A percentile compares a stretch with the other conserved stretches of the same genome.
phyloP scores from a whole-genome alignment of 257 asterid species.

The Solanum clarkiae region DNA sequence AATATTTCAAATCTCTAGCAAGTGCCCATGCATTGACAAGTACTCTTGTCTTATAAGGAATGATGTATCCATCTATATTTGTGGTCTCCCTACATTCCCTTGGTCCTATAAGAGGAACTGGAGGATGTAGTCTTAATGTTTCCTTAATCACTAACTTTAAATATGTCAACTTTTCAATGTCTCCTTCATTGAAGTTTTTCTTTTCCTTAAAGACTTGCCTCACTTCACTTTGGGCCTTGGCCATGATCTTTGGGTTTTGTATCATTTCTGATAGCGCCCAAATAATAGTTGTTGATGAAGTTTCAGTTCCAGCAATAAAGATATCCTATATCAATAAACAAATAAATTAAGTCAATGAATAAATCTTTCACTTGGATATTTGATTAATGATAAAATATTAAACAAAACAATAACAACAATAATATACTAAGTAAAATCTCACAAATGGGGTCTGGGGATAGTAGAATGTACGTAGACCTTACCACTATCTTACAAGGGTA shows the following conservation, averaged over 20 bases:
- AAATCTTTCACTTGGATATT: too few relatives aligned
- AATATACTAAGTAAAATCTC: too few relatives aligned
- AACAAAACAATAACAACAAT: too few relatives aligned
- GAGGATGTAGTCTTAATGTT: background rate
- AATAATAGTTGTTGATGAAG: background rate
- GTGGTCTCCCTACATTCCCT: background rate
- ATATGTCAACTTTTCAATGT: background rate
- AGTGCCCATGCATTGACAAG: background rate
- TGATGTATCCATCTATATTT: background rate
- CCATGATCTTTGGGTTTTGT: background rate
- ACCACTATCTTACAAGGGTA: too few relatives aligned
- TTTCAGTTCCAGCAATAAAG: background rate
- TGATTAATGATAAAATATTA: too few relatives aligned
- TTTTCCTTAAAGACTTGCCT: background rate
- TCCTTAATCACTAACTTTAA: background rate
- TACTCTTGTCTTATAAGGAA: background rate
- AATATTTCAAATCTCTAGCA: background rate
- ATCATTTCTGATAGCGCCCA: background rate
- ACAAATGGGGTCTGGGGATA: rapidly evolving
- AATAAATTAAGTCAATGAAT: background rate
- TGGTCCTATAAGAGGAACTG: background rate
- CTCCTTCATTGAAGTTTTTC: background rate
- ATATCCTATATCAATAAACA: background rate
- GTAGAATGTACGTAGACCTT: too few relatives aligned
- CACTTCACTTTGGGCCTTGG: background rate